Conservation (phyloP, 148 eudicot genomes). For the Fallopia convolvulus region DNA sequence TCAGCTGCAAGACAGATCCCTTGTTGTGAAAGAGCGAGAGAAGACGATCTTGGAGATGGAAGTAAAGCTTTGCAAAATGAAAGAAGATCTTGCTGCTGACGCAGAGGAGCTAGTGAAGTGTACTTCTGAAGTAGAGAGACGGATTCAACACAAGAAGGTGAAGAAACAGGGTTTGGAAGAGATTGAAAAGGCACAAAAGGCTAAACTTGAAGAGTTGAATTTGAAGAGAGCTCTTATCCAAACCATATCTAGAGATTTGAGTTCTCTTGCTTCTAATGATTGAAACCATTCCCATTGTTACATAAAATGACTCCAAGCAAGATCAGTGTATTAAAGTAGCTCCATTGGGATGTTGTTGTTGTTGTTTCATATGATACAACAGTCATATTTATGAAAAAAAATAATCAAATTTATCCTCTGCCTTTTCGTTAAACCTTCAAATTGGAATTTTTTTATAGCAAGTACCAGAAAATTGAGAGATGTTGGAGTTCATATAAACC, state of each 20-base stretch:
- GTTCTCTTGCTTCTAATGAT: background rate
- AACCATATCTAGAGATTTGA: background rate
- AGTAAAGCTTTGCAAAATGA: background rate
- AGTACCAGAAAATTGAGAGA: too few relatives aligned
- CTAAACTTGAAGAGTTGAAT: background rate
- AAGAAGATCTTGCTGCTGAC: too few relatives aligned
- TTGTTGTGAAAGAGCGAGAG: background rate
- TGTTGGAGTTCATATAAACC: too few relatives aligned
- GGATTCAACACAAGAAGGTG: background rate
- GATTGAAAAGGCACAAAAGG: background rate
- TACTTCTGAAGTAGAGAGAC: background rate
- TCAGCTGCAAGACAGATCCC: background rate
- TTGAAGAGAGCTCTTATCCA: background rate
- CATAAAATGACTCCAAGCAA: too few relatives aligned
- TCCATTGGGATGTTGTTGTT: too few relatives aligned
- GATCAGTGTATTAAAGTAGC: too few relatives aligned
- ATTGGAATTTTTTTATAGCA: too few relatives aligned
- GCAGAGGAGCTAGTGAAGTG: background rate
- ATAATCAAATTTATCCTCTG: background rate
- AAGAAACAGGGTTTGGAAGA: background rate
- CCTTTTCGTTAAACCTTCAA: background rate
- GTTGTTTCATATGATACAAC: too few relatives aligned
- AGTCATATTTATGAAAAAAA: too few relatives aligned
- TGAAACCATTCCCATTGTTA: too few relatives aligned
- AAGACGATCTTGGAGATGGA: background rate